Conservation (phyloP, 176 grass and related monocot genomes). For the Hyparrhenia diplandra region DNA sequence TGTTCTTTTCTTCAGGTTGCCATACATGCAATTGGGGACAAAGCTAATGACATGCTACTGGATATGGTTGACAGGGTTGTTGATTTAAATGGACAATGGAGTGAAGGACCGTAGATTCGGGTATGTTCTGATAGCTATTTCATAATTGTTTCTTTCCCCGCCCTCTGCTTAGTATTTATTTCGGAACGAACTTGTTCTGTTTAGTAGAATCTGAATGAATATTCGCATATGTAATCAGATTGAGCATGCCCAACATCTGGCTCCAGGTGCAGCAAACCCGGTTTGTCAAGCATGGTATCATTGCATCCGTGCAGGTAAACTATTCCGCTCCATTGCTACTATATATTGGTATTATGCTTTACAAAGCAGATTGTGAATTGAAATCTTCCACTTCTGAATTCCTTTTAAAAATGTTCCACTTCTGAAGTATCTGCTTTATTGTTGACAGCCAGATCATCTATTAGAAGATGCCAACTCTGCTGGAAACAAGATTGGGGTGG, state of each 20-base stretch:
- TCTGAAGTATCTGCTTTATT: slow-evolving; percentile 5
- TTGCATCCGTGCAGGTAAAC: slow-evolving; percentile 82
- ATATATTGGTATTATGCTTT: neutral
- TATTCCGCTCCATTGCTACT: slow-evolving; percentile 3
- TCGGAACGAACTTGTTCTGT: neutral
- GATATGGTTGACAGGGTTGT: slow-evolving; percentile 57
- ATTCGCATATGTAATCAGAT: slow-evolving; percentile 48
- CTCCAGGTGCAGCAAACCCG: slow-evolving; percentile 47
- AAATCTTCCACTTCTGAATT: neutral
- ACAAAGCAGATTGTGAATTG: neutral
- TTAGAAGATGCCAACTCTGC: slow-evolving; percentile 58
- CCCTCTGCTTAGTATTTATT: neutral
- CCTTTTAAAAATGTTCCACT: no score
- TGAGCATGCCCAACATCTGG: slow-evolving; percentile 91
- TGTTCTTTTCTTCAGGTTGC: slow-evolving; percentile 54
- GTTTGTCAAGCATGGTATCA: slow-evolving; percentile 67
- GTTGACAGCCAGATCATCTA: slow-evolving; percentile 79
- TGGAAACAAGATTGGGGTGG: slow-evolving; percentile 66
- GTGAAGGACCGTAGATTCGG: slow-evolving; percentile 69
- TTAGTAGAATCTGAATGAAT: slow-evolving; percentile 17
- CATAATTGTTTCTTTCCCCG: neutral
- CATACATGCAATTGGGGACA: slow-evolving; percentile 95
- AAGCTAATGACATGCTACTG: slow-evolving; percentile 80
- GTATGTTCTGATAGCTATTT: slow-evolving; percentile 37
- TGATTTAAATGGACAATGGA: slow-evolving; percentile 71